phyloP scores from a whole-genome alignment of 2,329 filamentous ascomycete genomes.

The Beauveria asiatica region DNA sequence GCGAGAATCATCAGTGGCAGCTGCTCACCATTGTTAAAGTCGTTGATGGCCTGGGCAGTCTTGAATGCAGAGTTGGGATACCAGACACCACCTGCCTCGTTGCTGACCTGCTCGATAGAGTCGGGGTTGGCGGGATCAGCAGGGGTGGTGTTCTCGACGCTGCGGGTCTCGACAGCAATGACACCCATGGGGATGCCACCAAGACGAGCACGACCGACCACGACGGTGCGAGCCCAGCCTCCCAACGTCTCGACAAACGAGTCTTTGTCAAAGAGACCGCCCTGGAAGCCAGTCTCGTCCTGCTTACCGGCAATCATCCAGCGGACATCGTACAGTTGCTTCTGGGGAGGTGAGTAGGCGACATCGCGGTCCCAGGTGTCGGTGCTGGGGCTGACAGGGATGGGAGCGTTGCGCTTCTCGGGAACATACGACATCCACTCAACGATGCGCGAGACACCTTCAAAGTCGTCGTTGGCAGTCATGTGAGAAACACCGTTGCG shows the following conservation, averaged over 20 bases:
- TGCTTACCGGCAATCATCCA: constrained; percentile 87
- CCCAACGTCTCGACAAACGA: constrained; percentile 96
- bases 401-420: constrained; percentile 85
- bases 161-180: constrained; percentile 90
- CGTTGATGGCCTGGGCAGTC: constrained; percentile 95
- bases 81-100: constrained; percentile 97
- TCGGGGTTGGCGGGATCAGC: constrained; percentile 97
- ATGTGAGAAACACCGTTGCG: constrained; percentile 99
- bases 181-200: constrained; percentile 98
- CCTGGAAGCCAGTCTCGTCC: constrained; percentile 67
- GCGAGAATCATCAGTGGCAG: constrained; percentile 97
- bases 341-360: constrained; percentile 70
- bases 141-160: constrained; percentile 92
- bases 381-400: constrained; percentile 79
- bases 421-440: constrained; percentile 97
- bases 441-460: constrained; percentile 94
- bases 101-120: constrained; percentile 89
- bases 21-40: constrained; percentile 99
- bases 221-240: constrained; percentile 94
- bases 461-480: constrained; percentile 95
- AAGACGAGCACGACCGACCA: constrained; percentile 90
- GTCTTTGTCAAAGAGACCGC: constrained; percentile 90
- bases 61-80: constrained; percentile 99
- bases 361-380: constrained; percentile 93
- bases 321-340: constrained; percentile 84